Base-by-base conservation (phyloP, 345 rosid genomes). In the Citrus glauca region DNA sequence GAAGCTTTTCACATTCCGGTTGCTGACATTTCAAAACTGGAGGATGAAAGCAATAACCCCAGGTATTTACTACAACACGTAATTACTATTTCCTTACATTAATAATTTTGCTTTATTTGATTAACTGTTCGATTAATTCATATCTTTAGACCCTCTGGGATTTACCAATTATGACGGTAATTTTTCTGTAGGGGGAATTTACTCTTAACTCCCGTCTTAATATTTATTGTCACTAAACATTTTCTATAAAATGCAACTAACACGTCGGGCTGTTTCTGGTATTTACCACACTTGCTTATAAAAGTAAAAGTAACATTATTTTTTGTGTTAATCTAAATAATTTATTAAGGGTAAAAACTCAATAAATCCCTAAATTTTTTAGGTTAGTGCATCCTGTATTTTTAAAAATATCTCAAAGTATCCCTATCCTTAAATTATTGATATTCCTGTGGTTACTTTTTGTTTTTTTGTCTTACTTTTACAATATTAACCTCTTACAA, bases 1-100 rank as follows among this genome's bases (percentile, higher is more conserved):
- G 97, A 94, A 83, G 92, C 90, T 9, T 84, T 94, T 77, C 97
- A 90, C 63, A 81, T 94, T 59, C 76, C 92, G 66, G 78, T 89
- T 45, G 64, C 82, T 0, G 92, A 90, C 76, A 79, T 89, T 66
- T 77, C 86, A 9, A 67, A 69, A 28, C 75, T 86, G 66, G 69
- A 13, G 13, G 17, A 86, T 59, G 85, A 74, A 55, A 19, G 56
- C 73, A 69, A 78, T 63, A 79, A 67, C 24, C 68, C 90, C 84
- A 89, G 95, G 94, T 89, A 84, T 19, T 62, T 35, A 33, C 25
- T 22, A 19, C 24, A n/a, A 9, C 22, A 35, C 16, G 2, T 37
- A 19, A 59, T 59, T 22, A n/a, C 62, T n/a, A 24, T 22, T 22
- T 8, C 11, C 22, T 53, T 17, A 1, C 4, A 45, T 45, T 45